These are phyloP conservation scores for Herpotrichia juniperi DNA, from an alignment of 2,329 filamentous ascomycete genomes.

Conservation along the genomic window DNA sequence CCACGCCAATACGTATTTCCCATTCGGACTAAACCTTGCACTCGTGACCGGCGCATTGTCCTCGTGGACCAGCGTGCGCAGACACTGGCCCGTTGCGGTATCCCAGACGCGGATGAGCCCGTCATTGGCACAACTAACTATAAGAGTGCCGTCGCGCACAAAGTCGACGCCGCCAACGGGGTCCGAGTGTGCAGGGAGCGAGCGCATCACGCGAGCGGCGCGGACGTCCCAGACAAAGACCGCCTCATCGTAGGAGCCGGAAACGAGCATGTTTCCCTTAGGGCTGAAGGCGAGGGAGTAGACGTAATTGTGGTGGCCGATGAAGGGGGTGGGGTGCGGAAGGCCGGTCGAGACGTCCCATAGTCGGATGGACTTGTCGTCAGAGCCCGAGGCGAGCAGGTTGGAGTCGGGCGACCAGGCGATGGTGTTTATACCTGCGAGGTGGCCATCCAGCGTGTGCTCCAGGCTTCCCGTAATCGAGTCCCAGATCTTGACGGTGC, in stretches of 20 bases:
- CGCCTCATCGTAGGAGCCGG: constrained; percentile 95
- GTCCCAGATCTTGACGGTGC: constrained; percentile 90
- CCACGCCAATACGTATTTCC: constrained; percentile 88
- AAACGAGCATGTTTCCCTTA: constrained; percentile 95
- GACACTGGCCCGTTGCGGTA: constrained; percentile 89
- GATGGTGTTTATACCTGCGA: constrained; percentile 89
- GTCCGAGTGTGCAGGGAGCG: constrained; percentile 91
- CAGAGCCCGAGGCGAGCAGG: constrained; percentile 86
- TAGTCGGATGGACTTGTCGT: constrained; percentile 93
- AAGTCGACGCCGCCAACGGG: constrained; percentile 95
- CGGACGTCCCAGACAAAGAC: constrained; percentile 97
- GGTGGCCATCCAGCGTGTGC: constrained; percentile 89
- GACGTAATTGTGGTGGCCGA: constrained; percentile 95
- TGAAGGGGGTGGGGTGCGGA: constrained; percentile 65
- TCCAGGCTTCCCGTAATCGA: constrained; percentile 76
- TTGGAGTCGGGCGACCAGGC: constrained; percentile 93
- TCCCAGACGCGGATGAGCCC: constrained; percentile 86
- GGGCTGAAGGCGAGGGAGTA: constrained; percentile 95
- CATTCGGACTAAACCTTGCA: constrained; percentile 93
- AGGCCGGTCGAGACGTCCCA: constrained; percentile 76
- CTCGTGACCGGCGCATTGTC: constrained; percentile 90
- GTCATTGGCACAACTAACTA: constrained; percentile 90
- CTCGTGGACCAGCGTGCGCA: constrained; percentile 93
- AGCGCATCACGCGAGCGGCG: constrained; percentile 85
- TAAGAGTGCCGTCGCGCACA: constrained; percentile 86